Conservation (phyloP, 2,329 filamentous ascomycete species). For the Fusarium albidum region DNA sequence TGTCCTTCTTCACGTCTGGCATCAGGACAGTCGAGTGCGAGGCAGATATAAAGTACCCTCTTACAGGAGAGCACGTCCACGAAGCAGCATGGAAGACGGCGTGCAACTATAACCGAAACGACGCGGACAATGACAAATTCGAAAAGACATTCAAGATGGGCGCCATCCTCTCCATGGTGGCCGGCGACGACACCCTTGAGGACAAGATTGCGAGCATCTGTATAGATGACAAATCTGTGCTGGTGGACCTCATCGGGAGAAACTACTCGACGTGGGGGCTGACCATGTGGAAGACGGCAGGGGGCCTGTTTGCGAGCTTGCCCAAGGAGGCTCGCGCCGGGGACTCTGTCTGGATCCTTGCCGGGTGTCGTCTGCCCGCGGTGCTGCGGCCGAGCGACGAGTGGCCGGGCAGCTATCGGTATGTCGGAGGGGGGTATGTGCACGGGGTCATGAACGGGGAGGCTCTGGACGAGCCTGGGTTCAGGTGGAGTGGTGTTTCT, state of each 20-base stretch:
- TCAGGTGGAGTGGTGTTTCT: not conserved
- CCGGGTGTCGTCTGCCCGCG: slow-evolving; percentile 1
- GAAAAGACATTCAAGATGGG: rapidly evolving
- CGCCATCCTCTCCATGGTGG: rapidly evolving
- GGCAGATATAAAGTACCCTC: not conserved
- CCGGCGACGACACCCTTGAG: rapidly evolving
- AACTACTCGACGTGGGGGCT: not conserved
- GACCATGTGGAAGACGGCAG: not conserved
- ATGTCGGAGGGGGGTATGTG: slow-evolving; percentile 1
- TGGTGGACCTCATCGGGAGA: rapidly evolving
- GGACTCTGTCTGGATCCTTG: not conserved
- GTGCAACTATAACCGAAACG: not conserved
- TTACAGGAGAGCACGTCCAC: not conserved
- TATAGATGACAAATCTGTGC: rapidly evolving
- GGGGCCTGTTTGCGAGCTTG: not conserved
- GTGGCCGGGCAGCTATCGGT: rapidly evolving
- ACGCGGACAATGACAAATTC: not conserved
- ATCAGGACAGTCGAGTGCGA: rapidly evolving
- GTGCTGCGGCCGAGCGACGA: not conserved
- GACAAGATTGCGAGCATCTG: rapidly evolving
- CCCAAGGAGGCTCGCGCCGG: rapidly evolving
- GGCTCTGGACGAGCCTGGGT: not conserved
- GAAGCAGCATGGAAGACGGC: not conserved
- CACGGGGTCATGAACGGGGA: not conserved
- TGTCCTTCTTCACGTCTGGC: not conserved